Base-by-base conservation (phyloP, 2,329 filamentous ascomycete genomes). In the Aureobasidium sp. region DNA sequence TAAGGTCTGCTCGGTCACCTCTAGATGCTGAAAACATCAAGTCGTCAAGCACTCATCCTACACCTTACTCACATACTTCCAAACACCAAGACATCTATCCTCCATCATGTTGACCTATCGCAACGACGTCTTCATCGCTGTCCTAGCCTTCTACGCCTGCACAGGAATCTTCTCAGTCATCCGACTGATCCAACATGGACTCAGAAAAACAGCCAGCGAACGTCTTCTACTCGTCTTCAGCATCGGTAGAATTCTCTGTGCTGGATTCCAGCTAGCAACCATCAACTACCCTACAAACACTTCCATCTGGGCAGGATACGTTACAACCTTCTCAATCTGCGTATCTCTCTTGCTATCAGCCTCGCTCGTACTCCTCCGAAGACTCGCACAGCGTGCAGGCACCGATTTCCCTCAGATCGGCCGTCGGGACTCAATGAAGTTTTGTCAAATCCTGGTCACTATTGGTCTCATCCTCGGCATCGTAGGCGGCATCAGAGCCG, bases 311-410 rank as follows among this genome's bases (percentile, higher is more conserved):
- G 62, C 64, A 13, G 70, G 66, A 10, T 68, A 67, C 10, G 62
- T 64, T n/a, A 70, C 69, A 59, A 67, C 65, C 10, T 65, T 61
- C 50, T 62, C 66, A 5, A 65, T 70, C 16, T 69, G 68, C 54
- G 68, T 66, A 10, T 67, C 68, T 11, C 68, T 69, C 7, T 63
- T 71, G 6, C 62, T 70, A 3, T 66, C 69, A 1, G 65, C 66
- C 3, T 61, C 69, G 2, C 63, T 69, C 29, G 68, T 66, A 3
- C 66, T 71, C 29, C 53, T 69, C 8, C 32, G 65, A 27, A 66
- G 68, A 34, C 50, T 70, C 39, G 41, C 62, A 62, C 21, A 65
- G 68, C 66, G 51, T 13, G 44, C 62, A 63, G 16, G 32, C 29
- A 14, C 61, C 6, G 32, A 69, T 7, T 44, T 62, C 6, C 39